Conservation (phyloP, 164 flowering plant species). For the Warburgia ugandensis region DNA sequence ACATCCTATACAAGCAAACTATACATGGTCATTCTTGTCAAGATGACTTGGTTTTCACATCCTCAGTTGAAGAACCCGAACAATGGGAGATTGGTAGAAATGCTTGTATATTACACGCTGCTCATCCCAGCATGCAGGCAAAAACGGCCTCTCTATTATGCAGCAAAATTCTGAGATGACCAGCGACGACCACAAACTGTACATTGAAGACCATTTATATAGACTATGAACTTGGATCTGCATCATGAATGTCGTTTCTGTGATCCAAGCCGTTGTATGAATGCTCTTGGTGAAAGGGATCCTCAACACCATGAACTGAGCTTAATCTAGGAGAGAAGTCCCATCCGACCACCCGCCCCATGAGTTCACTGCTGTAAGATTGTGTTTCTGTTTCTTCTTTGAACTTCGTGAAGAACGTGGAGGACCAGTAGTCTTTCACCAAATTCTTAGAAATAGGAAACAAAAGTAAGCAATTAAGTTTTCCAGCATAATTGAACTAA, state of each 20-base stretch:
- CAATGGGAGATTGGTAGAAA: too few relatives aligned
- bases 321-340: constrained; percentile 65
- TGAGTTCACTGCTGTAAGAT: constrained; percentile 26
- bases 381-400: constrained; percentile 46
- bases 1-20: too few relatives aligned
- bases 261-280: constrained; percentile 22
- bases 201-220: too few relatives aligned
- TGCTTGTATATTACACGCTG: too few relatives aligned
- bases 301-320: constrained; percentile 53
- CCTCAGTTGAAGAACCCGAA: too few relatives aligned
- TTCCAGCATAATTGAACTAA: neutral
- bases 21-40: too few relatives aligned
- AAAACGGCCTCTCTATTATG: too few relatives aligned
- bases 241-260: constrained; percentile 12
- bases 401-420: constrained; percentile 59
- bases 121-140: too few relatives aligned
- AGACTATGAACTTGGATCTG: constrained; percentile 4
- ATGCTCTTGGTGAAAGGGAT: constrained; percentile 72
- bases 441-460: constrained; percentile 40
- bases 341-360: constrained; percentile 34
- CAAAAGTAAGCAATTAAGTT: neutral
- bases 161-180: too few relatives aligned
- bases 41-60: too few relatives aligned
- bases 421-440: constrained; percentile 78
- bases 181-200: too few relatives aligned